phyloP scores from a whole-genome alignment of 2,329 filamentous ascomycete genomes.

The Ceratocystiopsis brevicomis region DNA sequence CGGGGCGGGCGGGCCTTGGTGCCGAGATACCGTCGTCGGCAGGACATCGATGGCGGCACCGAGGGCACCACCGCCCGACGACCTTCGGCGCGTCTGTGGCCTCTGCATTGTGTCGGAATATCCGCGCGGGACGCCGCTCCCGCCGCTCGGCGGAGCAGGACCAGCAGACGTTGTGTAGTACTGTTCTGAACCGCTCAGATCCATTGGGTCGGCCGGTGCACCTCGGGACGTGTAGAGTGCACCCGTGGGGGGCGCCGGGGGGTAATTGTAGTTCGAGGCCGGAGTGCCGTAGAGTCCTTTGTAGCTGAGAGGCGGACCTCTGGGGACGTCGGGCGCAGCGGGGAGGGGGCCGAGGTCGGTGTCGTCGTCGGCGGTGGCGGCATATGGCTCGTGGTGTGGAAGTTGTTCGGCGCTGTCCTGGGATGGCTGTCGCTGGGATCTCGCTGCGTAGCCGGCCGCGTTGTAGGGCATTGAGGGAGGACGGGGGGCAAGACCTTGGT shows the following conservation, averaged over 20 bases:
- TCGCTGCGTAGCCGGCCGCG: slow-evolving; percentile 12
- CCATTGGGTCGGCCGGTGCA: slow-evolving; percentile 5
- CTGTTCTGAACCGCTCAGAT: slow-evolving; percentile 11
- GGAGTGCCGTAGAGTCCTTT: slow-evolving; percentile 19
- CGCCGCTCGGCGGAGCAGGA: too few species aligned
- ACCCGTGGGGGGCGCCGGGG: slow-evolving; percentile 1
- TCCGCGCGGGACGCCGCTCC: too few species aligned
- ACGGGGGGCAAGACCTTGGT: slow-evolving; percentile 35
- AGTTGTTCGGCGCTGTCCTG: slow-evolving; percentile 8
- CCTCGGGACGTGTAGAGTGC: slow-evolving; percentile 1
- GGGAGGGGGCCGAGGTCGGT: slow-evolving; percentile 18
- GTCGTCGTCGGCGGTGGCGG: slow-evolving; percentile 5
- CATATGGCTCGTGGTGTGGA: slow-evolving; percentile 13
- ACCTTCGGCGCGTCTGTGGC: slow-evolving; percentile 10
- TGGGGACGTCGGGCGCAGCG: slow-evolving; percentile 41
- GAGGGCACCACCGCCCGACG: slow-evolving; percentile 3
- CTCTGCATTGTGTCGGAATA: slow-evolving; percentile 11
- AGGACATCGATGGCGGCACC: background rate
- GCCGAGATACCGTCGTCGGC: background rate
- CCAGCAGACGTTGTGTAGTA: slow-evolving; percentile 14
- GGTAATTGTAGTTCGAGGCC: slow-evolving; percentile 14
- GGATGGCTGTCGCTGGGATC: slow-evolving; percentile 10
- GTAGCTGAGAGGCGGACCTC: slow-evolving; percentile 38
- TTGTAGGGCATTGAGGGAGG: slow-evolving; percentile 37
- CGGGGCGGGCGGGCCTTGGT: background rate